These are phyloP conservation scores for Mycotypha africana DNA, from an alignment of 371 early-diverging fungal species.

Conservation along the genomic window DNA sequence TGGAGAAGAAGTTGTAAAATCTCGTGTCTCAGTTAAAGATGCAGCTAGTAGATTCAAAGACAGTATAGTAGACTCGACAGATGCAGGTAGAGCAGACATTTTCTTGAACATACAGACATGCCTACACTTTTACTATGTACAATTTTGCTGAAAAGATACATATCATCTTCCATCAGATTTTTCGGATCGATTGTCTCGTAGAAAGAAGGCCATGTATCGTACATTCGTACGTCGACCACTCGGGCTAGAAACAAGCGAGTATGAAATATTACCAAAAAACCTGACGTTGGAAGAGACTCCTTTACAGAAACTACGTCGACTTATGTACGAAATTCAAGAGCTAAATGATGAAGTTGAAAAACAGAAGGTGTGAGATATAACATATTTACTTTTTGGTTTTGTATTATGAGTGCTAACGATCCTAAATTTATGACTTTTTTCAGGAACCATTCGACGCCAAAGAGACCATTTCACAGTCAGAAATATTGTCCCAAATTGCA, in stretches of 20 bases:
- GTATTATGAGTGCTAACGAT: background rate
- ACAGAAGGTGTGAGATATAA: constrained; percentile 31
- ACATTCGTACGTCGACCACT: constrained; percentile 54
- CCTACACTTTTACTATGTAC: background rate
- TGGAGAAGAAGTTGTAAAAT: constrained; percentile 52
- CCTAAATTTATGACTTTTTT: no score
- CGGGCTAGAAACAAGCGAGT: constrained; percentile 55
- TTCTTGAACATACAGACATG: background rate
- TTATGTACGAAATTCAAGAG: constrained; percentile 80
- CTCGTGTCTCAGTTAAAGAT: constrained; percentile 52
- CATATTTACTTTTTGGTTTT: background rate
- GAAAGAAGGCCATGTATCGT: constrained; percentile 65
- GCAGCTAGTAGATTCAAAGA: constrained; percentile 55
- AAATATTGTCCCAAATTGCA: constrained; percentile 61
- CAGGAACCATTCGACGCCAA: constrained; percentile 20
- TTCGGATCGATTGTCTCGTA: constrained; percentile 55
- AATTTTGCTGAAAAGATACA: no score
- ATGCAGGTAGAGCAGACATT: constrained; percentile 26
- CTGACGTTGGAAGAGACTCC: constrained; percentile 63
- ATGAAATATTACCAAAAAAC: constrained; percentile 58
- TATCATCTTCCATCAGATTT: constrained; percentile 48
- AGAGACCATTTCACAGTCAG: constrained; percentile 38
- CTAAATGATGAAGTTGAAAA: constrained; percentile 66
- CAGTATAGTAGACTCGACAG: constrained; percentile 37
- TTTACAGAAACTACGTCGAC: constrained; percentile 70